These are phyloP conservation scores for Pseudopithomyces chartarum DNA, from an alignment of 2,329 filamentous ascomycete species.

Conservation along the genomic window DNA sequence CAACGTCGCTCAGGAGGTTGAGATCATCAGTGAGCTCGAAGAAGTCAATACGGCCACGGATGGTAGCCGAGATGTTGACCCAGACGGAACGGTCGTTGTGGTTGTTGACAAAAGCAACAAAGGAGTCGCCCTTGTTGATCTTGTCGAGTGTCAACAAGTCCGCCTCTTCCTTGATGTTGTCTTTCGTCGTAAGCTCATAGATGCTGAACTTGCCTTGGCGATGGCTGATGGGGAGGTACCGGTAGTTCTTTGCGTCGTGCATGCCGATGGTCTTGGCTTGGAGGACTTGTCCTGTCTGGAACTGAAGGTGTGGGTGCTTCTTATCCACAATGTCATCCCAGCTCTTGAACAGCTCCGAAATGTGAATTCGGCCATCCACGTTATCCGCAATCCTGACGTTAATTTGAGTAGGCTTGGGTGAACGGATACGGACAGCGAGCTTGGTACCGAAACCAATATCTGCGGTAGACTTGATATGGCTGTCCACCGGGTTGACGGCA, in stretches of 20 bases:
- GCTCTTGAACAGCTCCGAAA: slow-evolving; percentile 85
- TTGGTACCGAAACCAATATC: slow-evolving; percentile 76
- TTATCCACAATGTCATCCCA: slow-evolving; percentile 86
- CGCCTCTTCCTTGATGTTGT: slow-evolving; percentile 58
- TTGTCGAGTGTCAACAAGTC: slow-evolving; percentile 73
- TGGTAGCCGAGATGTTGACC: slow-evolving; percentile 87
- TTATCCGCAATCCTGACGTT: slow-evolving; percentile 89
- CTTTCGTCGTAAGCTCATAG: slow-evolving; percentile 82
- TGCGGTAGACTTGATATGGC: slow-evolving; percentile 65
- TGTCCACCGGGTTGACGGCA: slow-evolving; percentile 68
- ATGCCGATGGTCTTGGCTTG: slow-evolving; percentile 80
- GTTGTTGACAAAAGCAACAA: slow-evolving; percentile 91
- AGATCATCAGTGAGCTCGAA: slow-evolving; percentile 89
- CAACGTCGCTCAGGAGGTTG: slow-evolving; percentile 75
- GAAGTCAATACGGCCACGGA: slow-evolving; percentile 80
- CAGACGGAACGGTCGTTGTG: slow-evolving; percentile 78
- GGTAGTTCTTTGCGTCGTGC: slow-evolving; percentile 87
- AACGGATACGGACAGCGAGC: slow-evolving; percentile 78
- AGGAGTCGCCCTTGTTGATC: slow-evolving; percentile 71
- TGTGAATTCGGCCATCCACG: slow-evolving; percentile 88
- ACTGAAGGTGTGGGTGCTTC: slow-evolving; percentile 78
- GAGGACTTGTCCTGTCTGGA: slow-evolving; percentile 72
- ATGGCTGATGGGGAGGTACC: slow-evolving; percentile 90
- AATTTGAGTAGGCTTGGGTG: slow-evolving; percentile 87
- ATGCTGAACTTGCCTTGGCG: slow-evolving; percentile 77